Base-by-base conservation (phyloP, 1,284 basidiomycete species). In the Paramarasmius palmivorus region DNA sequence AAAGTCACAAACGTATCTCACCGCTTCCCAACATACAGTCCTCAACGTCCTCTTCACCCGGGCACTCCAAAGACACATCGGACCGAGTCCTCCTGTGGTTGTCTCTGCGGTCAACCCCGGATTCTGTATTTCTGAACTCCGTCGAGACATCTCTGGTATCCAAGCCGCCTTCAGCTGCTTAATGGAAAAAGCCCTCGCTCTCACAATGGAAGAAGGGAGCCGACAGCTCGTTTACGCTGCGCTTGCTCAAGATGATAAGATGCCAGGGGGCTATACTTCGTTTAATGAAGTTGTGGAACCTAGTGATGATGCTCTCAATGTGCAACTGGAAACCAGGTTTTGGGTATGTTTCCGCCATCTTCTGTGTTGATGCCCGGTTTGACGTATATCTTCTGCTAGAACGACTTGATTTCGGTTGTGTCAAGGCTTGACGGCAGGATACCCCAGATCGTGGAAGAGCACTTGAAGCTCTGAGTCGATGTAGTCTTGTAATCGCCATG, bases 91-190 rank as follows among this genome's bases (percentile, higher is more conserved):
- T 38, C 64, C 71, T 0, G 61, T 78, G 15, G 70, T 73, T 22
- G 61, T 70, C 42, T 65, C 67, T 42, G 42, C 71, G 14, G 71
- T 77, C 35, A 73, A 73, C 45, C 81, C 80, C 5, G 80, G 81
- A 0, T 77, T 69, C 55, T 83, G 81, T 62, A 51, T 64, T 44
- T 79, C 81, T 7, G 65, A 68, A 14, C 59, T 84, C 3, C 63
- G 65, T 2, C 67, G 71, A 32, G 58, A 63, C 23, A 22, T 64
- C 14, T 49, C 32, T 3, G 64, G 65, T 5, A 19, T 64, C 5
- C 32, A 40, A 4, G 40, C 53, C 7, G 49, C 61, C 14, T 55
- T 49, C 40, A 22, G 72, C 0, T 26, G 47, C 2, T 23, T 50
- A 19, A 58, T 71, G 61, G 61, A 71, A 38, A 57, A 53, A 4